These are phyloP conservation scores for Thermothielavioides terrestris DNA, from an alignment of 495 filamentous ascomycete species.

Conservation along the genomic window DNA sequence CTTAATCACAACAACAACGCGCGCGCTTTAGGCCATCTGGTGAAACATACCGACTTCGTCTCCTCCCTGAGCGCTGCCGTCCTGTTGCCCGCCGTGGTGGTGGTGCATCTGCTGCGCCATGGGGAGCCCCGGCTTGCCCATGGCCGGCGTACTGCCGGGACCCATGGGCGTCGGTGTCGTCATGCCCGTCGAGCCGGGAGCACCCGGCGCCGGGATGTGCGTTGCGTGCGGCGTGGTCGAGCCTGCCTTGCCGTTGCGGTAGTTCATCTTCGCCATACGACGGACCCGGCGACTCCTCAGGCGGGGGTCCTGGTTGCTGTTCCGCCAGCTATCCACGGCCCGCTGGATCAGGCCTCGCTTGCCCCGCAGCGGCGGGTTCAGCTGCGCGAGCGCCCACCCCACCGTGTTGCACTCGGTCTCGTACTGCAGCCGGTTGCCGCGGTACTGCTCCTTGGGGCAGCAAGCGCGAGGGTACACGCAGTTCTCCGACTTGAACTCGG, in stretches of 20 bases:
- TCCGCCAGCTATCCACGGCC: conserved; percentile 96
- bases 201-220: conserved; percentile 33
- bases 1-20: conserved; percentile 42
- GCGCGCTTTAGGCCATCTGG: conserved; percentile 54
- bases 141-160: conserved; percentile 35
- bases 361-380: conserved; percentile 82
- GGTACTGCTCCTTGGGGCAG: conserved; percentile 90
- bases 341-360: conserved; percentile 95
- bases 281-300: conserved; percentile 85
- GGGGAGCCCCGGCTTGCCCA: conserved; percentile 48
- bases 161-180: conserved; percentile 40
- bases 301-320: conserved; percentile 93
- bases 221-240: conserved; percentile 35
- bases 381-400: conserved; percentile 88
- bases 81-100: conserved; percentile 64
- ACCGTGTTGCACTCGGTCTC: conserved; percentile 98
- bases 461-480: conserved; percentile 96
- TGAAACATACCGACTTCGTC: conserved; percentile 97
- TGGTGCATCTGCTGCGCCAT: conserved; percentile 51
- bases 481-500: conserved; percentile 94
- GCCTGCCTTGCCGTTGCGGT: conserved; percentile 52
- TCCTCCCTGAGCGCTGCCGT: conserved; percentile 56
- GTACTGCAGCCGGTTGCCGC: conserved; percentile 87
- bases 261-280: conserved; percentile 90
- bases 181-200: conserved; percentile 48